These are phyloP conservation scores for Phytopythium helicoides DNA, from an alignment of 352 stramenopile species.

Conservation along the genomic window DNA sequence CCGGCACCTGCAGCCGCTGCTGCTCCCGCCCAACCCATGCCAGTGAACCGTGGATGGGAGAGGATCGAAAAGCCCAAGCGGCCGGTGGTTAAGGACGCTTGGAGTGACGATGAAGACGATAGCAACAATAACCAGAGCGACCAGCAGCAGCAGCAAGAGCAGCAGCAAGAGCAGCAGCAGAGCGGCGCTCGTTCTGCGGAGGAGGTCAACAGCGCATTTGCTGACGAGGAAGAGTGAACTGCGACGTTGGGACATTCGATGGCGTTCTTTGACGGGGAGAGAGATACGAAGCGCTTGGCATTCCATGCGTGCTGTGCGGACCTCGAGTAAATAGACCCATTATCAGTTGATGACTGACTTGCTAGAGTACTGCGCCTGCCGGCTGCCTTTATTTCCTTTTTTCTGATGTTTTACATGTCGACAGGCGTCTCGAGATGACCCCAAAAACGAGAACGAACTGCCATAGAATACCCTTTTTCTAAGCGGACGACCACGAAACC, in stretches of 20 bases:
- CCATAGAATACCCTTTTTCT: constrained; percentile 10
- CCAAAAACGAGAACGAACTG: constrained; percentile 1
- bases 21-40: constrained; percentile 18
- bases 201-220: background rate
- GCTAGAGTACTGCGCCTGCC: constrained; percentile 2
- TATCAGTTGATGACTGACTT: background rate
- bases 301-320: no score
- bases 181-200: constrained; percentile 3
- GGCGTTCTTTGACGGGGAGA: no score
- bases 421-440: background rate
- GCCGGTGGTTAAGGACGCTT: constrained; percentile 57
- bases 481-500: constrained; percentile 41
- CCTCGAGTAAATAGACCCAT: constrained; percentile 1
- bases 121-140: constrained; percentile 11
- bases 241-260: background rate
- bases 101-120: constrained; percentile 75
- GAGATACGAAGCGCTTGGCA: background rate
- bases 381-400: constrained; percentile 3
- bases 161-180: no score
- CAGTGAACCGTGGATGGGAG: constrained; percentile 68
- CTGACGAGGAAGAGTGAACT: background rate
- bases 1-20: constrained; percentile 17
- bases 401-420: background rate
- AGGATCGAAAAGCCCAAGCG: constrained; percentile 47
- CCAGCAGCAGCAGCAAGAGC: no score